Conservation (phyloP, 495 filamentous ascomycete species). For the Aeminium ludgeri region DNA sequence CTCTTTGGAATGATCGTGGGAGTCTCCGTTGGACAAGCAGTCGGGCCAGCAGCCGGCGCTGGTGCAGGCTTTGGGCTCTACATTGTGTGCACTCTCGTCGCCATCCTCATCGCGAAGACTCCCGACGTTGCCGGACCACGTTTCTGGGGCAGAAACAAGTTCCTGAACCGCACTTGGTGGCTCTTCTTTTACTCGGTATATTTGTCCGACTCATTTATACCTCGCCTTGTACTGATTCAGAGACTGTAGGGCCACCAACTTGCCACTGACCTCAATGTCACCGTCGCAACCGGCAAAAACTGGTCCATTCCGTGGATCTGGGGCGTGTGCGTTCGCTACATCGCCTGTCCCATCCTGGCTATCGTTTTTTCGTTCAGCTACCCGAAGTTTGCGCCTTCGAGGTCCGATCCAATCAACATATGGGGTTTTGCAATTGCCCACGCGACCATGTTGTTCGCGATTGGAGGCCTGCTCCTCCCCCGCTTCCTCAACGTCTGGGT, state of each 20-base stretch:
- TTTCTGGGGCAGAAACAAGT: background rate
- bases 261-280: constrained; percentile 10
- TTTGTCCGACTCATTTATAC: background rate
- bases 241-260: background rate
- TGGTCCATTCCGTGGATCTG: constrained; percentile 27
- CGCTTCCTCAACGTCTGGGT: constrained; percentile 26
- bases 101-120: background rate
- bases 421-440: constrained; percentile 26
- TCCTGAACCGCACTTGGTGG: background rate
- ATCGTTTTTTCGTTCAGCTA: constrained; percentile 31
- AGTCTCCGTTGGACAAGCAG: background rate
- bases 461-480: constrained; percentile 24
- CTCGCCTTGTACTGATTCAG: background rate
- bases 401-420: constrained; percentile 27
- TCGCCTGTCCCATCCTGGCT: constrained; percentile 25
- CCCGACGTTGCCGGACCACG: background rate
- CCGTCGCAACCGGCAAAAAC: constrained; percentile 18
- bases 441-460: constrained; percentile 18
- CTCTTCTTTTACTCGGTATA: background rate
- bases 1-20: background rate
- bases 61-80: background rate
- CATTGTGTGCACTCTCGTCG: background rate
- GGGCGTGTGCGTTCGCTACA: constrained; percentile 25
- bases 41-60: background rate
- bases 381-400: constrained; percentile 24